phyloP scores from a whole-genome alignment of 805 yeast genomes.

The Kluyveromyces lactis region DNA sequence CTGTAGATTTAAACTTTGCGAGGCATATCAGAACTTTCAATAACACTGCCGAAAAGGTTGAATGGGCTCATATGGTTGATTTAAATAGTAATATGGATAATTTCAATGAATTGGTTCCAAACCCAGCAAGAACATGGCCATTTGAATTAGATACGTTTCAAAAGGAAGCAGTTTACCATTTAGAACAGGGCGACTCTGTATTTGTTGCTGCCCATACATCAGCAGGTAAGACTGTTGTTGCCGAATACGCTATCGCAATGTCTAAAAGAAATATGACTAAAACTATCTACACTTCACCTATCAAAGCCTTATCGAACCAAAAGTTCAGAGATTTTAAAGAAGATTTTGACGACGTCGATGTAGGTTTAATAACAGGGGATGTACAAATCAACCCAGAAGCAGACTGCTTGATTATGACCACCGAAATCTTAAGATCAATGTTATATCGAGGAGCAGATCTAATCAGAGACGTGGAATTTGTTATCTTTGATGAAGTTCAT shows the following conservation, averaged over 20 bases:
- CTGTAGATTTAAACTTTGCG: conserved; percentile 42
- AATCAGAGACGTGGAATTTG: conserved; percentile 94
- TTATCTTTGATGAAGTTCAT: conserved; percentile 96
- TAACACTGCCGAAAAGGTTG: conserved; percentile 34
- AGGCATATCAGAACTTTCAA: conserved; percentile 26
- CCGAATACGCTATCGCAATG: conserved; percentile 97
- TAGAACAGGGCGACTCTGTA: conserved; percentile 97
- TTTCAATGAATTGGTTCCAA: conserved; percentile 81
- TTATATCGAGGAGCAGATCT: conserved; percentile 93
- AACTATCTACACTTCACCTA: conserved; percentile 93
- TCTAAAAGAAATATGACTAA: conserved; percentile 93
- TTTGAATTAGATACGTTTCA: conserved; percentile 92
- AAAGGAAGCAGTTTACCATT: conserved; percentile 91
- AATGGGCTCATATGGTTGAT: conserved; percentile 96
- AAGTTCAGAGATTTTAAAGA: conserved; percentile 83
- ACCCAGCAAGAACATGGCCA: conserved; percentile 92
- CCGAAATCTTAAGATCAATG: conserved; percentile 93
- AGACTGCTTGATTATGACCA: conserved; percentile 92
- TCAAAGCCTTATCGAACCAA: conserved; percentile 83
- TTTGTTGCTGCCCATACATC: conserved; percentile 98
- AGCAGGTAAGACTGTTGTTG: conserved; percentile 97
- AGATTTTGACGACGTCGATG: conserved; percentile 71
- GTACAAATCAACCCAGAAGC: conserved; percentile 97
- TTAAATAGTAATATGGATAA: conserved; percentile 74
- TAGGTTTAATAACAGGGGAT: conserved; percentile 95